These are phyloP conservation scores for Aspergillus melleus DNA, from an alignment of 2,329 filamentous ascomycete genomes.

Conservation along the genomic window DNA sequence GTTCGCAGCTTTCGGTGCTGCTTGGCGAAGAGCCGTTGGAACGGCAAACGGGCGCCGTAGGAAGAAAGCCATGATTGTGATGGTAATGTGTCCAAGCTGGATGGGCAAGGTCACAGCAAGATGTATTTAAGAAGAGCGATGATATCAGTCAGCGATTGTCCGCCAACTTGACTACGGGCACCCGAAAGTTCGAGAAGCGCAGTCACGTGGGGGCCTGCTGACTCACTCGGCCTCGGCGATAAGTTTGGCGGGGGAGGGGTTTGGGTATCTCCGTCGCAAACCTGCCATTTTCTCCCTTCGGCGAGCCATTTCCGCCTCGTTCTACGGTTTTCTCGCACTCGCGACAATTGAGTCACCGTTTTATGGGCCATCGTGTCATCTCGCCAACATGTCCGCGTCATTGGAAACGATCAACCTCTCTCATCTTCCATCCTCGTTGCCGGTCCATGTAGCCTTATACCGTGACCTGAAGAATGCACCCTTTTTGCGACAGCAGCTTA, in stretches of 20 bases:
- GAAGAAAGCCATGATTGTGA: constrained; percentile 60
- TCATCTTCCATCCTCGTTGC: constrained; percentile 68
- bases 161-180: constrained; percentile 20
- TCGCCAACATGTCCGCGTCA: constrained; percentile 26
- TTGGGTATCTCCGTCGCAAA: background rate
- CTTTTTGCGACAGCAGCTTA: constrained; percentile 77
- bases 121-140: constrained; percentile 24
- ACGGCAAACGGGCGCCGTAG: constrained; percentile 66
- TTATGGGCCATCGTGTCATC: background rate
- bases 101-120: constrained; percentile 12
- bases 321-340: background rate
- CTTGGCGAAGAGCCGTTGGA: constrained; percentile 59
- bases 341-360: background rate
- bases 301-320: background rate
- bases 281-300: no score
- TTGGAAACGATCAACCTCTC: constrained; percentile 71
- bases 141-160: constrained; percentile 27
- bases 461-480: constrained; percentile 72
- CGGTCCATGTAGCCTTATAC: constrained; percentile 75
- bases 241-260: constrained; percentile 17
- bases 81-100: constrained; percentile 12
- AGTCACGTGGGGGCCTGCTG: constrained; percentile 17
- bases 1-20: constrained; percentile 52
- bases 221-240: constrained; percentile 18
- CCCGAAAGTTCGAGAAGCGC: constrained; percentile 41